Evolutionary conservation across 495 filamentous ascomycete species (phyloP).

Genomic region (Hyaloscypha finlandica): DNA sequence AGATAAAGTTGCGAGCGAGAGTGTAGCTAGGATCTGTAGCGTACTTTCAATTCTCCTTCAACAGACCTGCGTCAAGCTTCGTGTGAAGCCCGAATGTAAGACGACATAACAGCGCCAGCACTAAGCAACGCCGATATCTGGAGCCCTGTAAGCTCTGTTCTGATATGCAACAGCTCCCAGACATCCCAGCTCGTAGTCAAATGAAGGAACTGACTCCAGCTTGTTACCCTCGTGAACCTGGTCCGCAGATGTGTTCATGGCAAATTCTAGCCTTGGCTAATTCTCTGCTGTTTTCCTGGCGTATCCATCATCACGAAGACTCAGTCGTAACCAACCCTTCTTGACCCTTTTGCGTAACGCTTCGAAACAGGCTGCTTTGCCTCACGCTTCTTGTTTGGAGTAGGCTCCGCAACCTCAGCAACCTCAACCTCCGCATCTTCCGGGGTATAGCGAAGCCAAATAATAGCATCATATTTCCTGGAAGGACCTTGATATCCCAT

Average conservation of each 20-base stretch:
- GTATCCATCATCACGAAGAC: too few species aligned
- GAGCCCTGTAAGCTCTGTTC: too few species aligned
- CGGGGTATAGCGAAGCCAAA: constrained; percentile 18
- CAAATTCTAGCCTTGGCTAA: too few species aligned
- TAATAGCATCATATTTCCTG: constrained; percentile 29
- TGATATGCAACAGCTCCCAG: too few species aligned
- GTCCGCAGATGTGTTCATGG: too few species aligned
- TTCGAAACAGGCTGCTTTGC: constrained; percentile 15
- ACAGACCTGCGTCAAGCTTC: not conserved
- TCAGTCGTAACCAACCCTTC: not conserved
- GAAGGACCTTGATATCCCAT: constrained; percentile 26
- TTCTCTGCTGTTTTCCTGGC: not conserved
- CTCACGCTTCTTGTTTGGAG: constrained; percentile 18
- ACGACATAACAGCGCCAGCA: too few species aligned
- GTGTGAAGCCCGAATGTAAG: too few species aligned
- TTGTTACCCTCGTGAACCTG: too few species aligned
- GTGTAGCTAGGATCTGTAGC: not conserved
- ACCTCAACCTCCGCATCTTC: constrained; percentile 19
- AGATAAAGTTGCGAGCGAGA: not conserved
- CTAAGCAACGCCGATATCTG: too few species aligned
- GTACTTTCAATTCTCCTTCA: not conserved
- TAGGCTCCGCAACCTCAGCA: constrained; percentile 21
- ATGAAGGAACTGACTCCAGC: too few species aligned
- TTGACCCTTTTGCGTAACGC: constrained; percentile 25
- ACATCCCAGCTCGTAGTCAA: too few species aligned